phyloP scores from a whole-genome alignment of 192 early-diverging fungal genomes.

The Pecoramyces ruminantium region DNA sequence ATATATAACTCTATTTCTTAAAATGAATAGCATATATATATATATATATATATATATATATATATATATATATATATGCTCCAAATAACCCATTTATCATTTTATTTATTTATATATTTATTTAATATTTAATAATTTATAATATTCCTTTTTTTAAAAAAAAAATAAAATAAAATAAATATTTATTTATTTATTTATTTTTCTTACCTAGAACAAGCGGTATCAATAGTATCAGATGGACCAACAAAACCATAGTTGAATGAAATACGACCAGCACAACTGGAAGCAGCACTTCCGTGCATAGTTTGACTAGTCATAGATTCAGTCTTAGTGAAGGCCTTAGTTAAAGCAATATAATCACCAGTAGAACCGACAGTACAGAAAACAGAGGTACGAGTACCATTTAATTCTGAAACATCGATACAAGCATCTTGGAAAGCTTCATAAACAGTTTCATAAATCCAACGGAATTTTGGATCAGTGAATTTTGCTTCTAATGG shows the following conservation, averaged over 20 bases:
- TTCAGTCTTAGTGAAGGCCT: neutral
- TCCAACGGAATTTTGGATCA: conserved; percentile 3
- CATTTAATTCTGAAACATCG: conserved; percentile 7
- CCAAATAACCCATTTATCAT: too few species aligned
- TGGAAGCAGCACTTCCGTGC: neutral
- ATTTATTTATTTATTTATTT: too few species aligned
- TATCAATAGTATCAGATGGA: conserved; percentile 12
- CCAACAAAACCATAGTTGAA: conserved; percentile 13
- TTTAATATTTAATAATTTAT: too few species aligned
- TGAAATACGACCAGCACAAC: conserved; percentile 11
- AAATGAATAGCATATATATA: too few species aligned
- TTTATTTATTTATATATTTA: too few species aligned
- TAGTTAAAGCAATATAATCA: conserved; percentile 2
- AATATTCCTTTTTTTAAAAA: too few species aligned
- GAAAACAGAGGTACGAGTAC: conserved; percentile 7
- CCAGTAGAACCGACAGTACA: neutral
- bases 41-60: too few species aligned
- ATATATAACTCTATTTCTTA: too few species aligned
- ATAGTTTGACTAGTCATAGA: neutral
- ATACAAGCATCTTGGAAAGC: conserved; percentile 12
- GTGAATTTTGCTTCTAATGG: conserved; percentile 5
- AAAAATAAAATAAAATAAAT: too few species aligned
- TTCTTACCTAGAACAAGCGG: conserved; percentile 9
- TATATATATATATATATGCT: too few species aligned
- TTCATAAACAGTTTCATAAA: conserved; percentile 8